Conservation (phyloP, 345 rosid species). For the Bruguiera parviflora region DNA sequence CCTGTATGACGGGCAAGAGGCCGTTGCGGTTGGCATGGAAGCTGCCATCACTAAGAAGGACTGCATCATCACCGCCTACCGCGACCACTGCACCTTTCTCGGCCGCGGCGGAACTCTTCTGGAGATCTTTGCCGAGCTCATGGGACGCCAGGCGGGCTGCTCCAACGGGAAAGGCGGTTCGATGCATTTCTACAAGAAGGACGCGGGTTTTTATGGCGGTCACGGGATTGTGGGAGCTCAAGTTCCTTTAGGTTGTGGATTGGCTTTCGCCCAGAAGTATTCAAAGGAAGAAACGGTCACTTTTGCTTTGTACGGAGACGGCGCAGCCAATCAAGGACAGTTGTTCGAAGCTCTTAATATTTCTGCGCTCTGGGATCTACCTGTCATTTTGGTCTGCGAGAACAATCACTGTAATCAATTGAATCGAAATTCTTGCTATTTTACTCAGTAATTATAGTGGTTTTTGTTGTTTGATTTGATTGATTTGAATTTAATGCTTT, state of each 20-base stretch:
- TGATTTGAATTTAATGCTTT: constrained; percentile 6
- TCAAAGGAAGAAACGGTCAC: constrained; percentile 76
- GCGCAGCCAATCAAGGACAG: constrained; percentile 98
- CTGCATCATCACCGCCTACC: constrained; percentile 79
- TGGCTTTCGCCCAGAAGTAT: constrained; percentile 97
- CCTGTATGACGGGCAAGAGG: constrained; percentile 98
- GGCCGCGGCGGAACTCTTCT: constrained; percentile 81
- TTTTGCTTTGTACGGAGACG: constrained; percentile 86
- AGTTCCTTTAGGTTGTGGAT: constrained; percentile 86
- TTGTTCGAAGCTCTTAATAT: constrained; percentile 92
- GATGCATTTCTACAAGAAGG: constrained; percentile 96
- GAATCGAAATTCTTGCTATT: background rate
- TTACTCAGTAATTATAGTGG: background rate
- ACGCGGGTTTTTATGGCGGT: constrained; percentile 74
- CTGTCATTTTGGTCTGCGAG: constrained; percentile 88
- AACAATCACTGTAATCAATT: constrained; percentile 77
- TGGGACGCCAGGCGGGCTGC: constrained; percentile 87
- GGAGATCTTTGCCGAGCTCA: constrained; percentile 79
- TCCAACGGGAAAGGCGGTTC: constrained; percentile 95
- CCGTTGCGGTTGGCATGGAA: constrained; percentile 92
- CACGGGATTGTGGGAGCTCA: constrained; percentile 99
- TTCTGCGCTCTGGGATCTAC: constrained; percentile 95
- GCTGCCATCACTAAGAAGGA: constrained; percentile 87
- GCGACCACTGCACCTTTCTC: constrained; percentile 82
- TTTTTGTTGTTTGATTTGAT: constrained; percentile 1